These are phyloP conservation scores for Penicillium brasilianum DNA, from an alignment of 2,329 filamentous ascomycete genomes.

Conservation along the genomic window DNA sequence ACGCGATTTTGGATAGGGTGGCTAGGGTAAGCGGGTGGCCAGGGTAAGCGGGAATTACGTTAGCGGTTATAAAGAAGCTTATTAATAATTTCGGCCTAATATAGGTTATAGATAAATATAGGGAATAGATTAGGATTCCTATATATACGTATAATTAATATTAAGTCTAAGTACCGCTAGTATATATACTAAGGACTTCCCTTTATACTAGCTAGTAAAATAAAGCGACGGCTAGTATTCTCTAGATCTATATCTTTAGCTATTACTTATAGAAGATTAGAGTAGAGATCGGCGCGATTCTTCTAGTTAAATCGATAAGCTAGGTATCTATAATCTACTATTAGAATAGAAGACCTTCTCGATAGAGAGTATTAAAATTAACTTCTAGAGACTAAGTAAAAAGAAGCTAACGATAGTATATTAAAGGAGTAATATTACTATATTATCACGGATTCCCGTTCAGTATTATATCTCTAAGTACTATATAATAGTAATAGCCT, in stretches of 20 bases:
- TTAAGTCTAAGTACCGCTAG: neutral
- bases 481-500: neutral
- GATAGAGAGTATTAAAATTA: neutral
- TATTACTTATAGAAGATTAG: neutral
- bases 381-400: neutral
- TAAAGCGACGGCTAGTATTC: neutral
- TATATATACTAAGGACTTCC: slow-evolving; percentile 1
- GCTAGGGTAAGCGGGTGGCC: too few species aligned
- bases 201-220: neutral
- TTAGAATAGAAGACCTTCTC: neutral
- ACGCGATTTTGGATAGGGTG: too few species aligned
- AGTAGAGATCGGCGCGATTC: neutral
- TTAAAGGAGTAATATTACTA: neutral
- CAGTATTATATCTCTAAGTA: neutral
- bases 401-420: neutral
- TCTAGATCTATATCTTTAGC: neutral
- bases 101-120: neutral
- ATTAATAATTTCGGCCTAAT: neutral
- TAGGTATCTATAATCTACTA: neutral
- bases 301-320: neutral
- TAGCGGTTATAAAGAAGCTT: neutral
- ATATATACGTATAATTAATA: neutral
- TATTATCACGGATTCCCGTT: neutral
- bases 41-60: too few species aligned
- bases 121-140: neutral